Percentiles rank a stretch among this genome's conserved stretches.
phyloP scores from a whole-genome alignment of 371 early-diverging fungal genomes.

The Mycotypha africana region DNA sequence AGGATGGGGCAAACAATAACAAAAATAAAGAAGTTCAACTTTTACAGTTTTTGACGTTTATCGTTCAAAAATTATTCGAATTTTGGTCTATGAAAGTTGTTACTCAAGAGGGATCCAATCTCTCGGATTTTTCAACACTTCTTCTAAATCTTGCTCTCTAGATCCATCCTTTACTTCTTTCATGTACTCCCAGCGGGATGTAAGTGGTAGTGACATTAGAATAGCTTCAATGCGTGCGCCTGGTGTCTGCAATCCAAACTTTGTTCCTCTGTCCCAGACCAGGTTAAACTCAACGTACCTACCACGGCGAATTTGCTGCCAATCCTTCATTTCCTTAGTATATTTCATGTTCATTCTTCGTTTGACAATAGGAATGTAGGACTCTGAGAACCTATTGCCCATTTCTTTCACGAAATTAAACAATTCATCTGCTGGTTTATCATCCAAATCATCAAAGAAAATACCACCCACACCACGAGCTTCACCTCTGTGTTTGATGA shows the following conservation, averaged over 20 bases:
- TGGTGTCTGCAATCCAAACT: conserved; percentile 82
- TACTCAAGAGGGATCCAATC: conserved; percentile 67
- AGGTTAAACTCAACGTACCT: conserved; percentile 87
- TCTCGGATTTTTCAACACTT: conserved; percentile 75
- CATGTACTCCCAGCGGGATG: conserved; percentile 85
- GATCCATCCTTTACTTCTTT: conserved; percentile 61
- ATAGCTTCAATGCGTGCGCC: conserved; percentile 81
- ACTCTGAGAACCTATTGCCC: conserved; percentile 62
- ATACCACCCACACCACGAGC: conserved; percentile 84
- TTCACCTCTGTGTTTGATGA: conserved; percentile 69
- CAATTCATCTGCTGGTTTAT: conserved; percentile 54
- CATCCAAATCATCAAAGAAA: conserved; percentile 82
- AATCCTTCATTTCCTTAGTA: conserved; percentile 60
- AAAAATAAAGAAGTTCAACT: too few species aligned
- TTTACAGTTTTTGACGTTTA: too few species aligned
- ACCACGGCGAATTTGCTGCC: conserved; percentile 83
- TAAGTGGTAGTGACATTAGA: conserved; percentile 75
- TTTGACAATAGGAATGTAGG: conserved; percentile 76
- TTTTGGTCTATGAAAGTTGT: too few species aligned
- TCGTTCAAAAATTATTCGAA: too few species aligned
- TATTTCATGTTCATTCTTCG: conserved; percentile 60
- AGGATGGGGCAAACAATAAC: conserved; percentile 51
- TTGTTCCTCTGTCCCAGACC: conserved; percentile 82
- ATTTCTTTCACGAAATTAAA: conserved; percentile 66
- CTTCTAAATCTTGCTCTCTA: conserved; percentile 66